Conservation (phyloP, 805 yeast species). For the Diddensiella transvaalensis region DNA sequence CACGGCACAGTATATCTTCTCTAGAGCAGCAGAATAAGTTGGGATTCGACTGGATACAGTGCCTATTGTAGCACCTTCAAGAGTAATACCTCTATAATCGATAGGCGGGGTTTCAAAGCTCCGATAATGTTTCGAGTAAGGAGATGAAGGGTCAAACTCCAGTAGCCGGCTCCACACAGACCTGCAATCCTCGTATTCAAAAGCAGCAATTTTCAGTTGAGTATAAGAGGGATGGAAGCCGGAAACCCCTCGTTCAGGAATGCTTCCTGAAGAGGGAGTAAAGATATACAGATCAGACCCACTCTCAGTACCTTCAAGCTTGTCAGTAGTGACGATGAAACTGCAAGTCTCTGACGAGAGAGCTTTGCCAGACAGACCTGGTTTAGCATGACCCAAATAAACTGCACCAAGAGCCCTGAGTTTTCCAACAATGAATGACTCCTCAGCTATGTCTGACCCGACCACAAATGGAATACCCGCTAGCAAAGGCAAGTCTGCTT, state of each 20-base stretch:
- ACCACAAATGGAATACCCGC: conserved; percentile 11
- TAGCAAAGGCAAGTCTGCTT: conserved; percentile 1
- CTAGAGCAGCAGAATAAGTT: neutral
- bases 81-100: conserved; percentile 13
- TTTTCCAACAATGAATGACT: neutral
- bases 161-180: conserved; percentile 22
- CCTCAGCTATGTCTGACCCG: neutral
- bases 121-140: neutral
- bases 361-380: neutral
- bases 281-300: conserved; percentile 2
- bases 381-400: neutral
- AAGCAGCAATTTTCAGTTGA: conserved; percentile 19
- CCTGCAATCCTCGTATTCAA: conserved; percentile 19
- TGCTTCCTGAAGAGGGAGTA: conserved; percentile 8
- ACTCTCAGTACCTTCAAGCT: neutral
- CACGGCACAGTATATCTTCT: neutral
- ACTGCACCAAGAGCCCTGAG: neutral
- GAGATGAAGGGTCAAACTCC: conserved; percentile 10
- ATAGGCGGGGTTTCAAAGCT: conserved; percentile 14
- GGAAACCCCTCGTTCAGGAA: conserved; percentile 16
- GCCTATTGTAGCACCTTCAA: neutral
- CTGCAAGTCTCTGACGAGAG: neutral
- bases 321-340: neutral
- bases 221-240: conserved; percentile 18
- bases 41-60: neutral